These are phyloP conservation scores for Nakazawaea sp. DNA, from an alignment of 805 yeast species.

Conservation along the genomic window DNA sequence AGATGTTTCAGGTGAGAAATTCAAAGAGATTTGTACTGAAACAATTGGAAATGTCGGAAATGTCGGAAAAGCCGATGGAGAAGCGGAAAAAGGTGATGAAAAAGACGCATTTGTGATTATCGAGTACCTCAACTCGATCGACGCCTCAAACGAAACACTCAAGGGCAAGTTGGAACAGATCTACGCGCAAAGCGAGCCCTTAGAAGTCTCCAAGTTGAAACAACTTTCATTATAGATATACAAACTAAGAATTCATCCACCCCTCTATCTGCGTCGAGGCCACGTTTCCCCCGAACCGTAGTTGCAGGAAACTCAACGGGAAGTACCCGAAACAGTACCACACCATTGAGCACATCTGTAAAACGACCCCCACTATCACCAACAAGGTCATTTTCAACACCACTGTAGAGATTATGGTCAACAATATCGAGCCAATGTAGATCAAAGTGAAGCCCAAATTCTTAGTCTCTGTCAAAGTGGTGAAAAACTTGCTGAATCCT, in stretches of 20 bases:
- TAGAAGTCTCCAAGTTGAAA: slow-evolving; percentile 5
- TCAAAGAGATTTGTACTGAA: slow-evolving; percentile 3
- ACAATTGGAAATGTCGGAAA: too few relatives aligned
- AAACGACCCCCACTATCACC: slow-evolving; percentile 60
- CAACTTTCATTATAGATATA: neutral
- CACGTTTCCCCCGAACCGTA: slow-evolving; percentile 47
- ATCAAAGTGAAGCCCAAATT: slow-evolving; percentile 68
- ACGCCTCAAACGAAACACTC: neutral
- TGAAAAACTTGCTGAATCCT: slow-evolving; percentile 71
- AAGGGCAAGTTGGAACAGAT: slow-evolving; percentile 4
- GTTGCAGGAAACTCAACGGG: slow-evolving; percentile 81
- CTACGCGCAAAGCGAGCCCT: neutral
- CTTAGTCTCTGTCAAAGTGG: slow-evolving; percentile 61
- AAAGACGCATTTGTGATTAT: slow-evolving; percentile 3
- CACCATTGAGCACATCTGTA: slow-evolving; percentile 72
- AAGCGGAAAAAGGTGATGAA: slow-evolving; percentile 1
- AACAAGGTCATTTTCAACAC: slow-evolving; percentile 56
- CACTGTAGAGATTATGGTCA: slow-evolving; percentile 67
- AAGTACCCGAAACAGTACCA: slow-evolving; percentile 85
- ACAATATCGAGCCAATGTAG: slow-evolving; percentile 64
- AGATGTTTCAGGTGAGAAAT: slow-evolving; percentile 1
- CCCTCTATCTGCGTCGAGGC: slow-evolving; percentile 26
- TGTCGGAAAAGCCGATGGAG: too few relatives aligned
- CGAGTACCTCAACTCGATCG: slow-evolving; percentile 4
- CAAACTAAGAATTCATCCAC: slow-evolving; percentile 17